Conservation (phyloP, 1,284 basidiomycete genomes). For the Serendipita sp. region DNA sequence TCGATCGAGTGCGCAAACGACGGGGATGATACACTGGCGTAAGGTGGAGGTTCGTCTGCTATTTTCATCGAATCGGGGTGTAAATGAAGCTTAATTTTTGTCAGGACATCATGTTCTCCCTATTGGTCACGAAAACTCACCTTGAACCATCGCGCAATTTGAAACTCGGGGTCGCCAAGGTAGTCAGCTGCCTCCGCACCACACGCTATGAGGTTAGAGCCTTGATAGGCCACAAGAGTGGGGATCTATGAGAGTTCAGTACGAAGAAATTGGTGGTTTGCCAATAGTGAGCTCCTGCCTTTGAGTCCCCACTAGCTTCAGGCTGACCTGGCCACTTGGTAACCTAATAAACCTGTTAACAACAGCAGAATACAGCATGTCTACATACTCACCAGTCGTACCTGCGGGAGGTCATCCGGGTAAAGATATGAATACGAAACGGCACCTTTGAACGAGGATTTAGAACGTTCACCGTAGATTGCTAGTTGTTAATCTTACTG, state of each 20-base stretch:
- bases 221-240: not conserved
- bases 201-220: not conserved
- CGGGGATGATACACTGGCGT: no score
- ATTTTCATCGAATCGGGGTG: constrained; percentile 24
- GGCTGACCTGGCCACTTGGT: constrained; percentile 3
- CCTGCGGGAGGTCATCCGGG: not conserved
- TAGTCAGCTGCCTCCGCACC: not conserved
- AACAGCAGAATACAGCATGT: not conserved
- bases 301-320: not conserved
- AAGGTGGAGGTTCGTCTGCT: no score
- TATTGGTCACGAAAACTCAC: not conserved
- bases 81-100: constrained; percentile 28
- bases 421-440: constrained; percentile 3
- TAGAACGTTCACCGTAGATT: not conserved
- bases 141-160: not conserved
- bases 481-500: not conserved
- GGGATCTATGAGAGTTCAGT: not conserved
- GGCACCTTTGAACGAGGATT: not conserved
- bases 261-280: not conserved
- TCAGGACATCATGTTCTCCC: not conserved
- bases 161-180: not conserved
- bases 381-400: not conserved
- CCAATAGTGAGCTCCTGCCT: not conserved
- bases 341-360: not conserved
- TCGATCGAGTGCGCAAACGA: not conserved